A percentile compares a stretch with the other conserved stretches of the same genome.
Evolutionary conservation across 73 alveolate genomes (phyloP).

Genomic region (Paramecium tetraurelia): DNA sequence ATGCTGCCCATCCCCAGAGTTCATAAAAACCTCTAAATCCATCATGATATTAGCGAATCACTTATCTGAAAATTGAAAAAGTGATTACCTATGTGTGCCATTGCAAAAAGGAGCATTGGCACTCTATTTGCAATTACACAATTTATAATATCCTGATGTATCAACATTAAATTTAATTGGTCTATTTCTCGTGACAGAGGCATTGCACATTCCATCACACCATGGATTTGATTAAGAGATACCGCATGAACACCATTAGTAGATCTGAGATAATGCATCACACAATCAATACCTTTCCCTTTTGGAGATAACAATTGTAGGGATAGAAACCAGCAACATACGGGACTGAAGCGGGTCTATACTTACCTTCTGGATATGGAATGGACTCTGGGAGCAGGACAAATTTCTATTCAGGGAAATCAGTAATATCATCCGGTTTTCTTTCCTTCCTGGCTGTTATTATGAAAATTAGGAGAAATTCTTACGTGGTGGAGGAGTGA

Average conservation of each 20-base stretch:
- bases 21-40: conserved; percentile 86
- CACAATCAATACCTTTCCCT: conserved; percentile 70
- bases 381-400: conserved; percentile 54
- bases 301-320: conserved; percentile 70
- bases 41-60: conserved; percentile 64
- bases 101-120: conserved; percentile 95
- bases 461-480: neutral
- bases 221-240: conserved; percentile 74
- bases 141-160: conserved; percentile 83
- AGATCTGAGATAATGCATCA: neutral
- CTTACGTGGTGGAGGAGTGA: conserved; percentile 58
- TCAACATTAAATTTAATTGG: conserved; percentile 83
- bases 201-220: conserved; percentile 91
- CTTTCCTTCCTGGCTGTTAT: conserved; percentile 53
- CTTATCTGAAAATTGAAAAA: conserved; percentile 32
- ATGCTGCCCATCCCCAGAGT: conserved; percentile 77
- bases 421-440: conserved; percentile 81
- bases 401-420: conserved; percentile 73
- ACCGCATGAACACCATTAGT: conserved; percentile 84
- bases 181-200: conserved; percentile 78
- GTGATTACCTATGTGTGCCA: conserved; percentile 79
- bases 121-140: conserved; percentile 85
- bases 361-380: conserved; percentile 77
- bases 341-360: conserved; percentile 87
- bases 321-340: conserved; percentile 84